A percentile compares a stretch with the other conserved stretches of the same genome.
These are phyloP conservation scores for Lodderomyces elongisporus DNA, from an alignment of 1,139 yeast genomes.

Conservation along the genomic window DNA sequence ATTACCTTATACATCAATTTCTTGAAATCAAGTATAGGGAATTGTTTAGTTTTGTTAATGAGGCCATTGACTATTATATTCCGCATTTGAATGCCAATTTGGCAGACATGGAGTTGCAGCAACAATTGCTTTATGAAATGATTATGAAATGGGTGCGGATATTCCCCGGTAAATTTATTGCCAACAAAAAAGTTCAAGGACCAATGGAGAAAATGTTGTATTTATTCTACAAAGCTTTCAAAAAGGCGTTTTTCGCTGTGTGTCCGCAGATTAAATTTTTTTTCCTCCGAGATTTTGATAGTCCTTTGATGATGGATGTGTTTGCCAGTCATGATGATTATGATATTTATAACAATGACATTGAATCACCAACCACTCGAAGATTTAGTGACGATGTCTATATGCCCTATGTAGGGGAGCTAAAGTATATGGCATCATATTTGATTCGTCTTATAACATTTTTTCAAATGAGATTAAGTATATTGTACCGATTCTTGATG, in stretches of 20 bases:
- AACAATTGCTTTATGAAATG: conserved; percentile 33
- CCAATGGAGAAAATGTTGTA: conserved; percentile 32
- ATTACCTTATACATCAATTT: conserved; percentile 11
- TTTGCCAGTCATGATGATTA: conserved; percentile 23
- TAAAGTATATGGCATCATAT: conserved; percentile 28
- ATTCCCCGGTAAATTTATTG: conserved; percentile 26
- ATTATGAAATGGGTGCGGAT: conserved; percentile 35
- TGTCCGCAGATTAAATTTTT: conserved; percentile 41
- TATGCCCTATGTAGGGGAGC: conserved; percentile 15
- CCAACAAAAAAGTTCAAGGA: conserved; percentile 19
- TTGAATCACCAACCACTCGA: conserved; percentile 13
- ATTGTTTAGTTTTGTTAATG: conserved; percentile 22
- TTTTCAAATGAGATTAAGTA: conserved; percentile 21
- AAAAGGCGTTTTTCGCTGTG: conserved; percentile 33
- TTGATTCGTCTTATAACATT: conserved; percentile 30
- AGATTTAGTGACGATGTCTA: conserved; percentile 13
- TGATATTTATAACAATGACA: conserved; percentile 18
- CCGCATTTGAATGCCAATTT: conserved; percentile 26
- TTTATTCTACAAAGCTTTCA: conserved; percentile 32
- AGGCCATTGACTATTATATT: conserved; percentile 22
- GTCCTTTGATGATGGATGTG: conserved; percentile 40
- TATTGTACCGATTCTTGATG: conserved; percentile 27
- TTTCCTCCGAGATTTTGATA: conserved; percentile 39
- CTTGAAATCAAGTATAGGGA: conserved; percentile 21
- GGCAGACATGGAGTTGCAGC: conserved; percentile 28